phyloP scores from a whole-genome alignment of 306 rosid species.

The Vigna angularis region DNA sequence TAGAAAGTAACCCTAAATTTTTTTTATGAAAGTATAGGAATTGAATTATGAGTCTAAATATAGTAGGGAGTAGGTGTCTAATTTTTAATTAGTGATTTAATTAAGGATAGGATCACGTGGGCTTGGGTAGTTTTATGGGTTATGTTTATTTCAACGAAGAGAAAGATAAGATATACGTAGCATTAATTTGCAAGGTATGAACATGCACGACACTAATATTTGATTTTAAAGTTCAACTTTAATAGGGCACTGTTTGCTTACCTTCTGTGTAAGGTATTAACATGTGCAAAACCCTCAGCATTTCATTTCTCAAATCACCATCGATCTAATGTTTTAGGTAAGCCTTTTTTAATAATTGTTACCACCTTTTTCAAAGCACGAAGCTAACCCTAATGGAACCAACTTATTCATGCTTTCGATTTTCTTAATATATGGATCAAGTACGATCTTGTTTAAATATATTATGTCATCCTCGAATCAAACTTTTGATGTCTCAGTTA shows the following conservation, averaged over 20 bases:
- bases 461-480: no score
- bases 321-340: no score
- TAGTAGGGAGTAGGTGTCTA: background rate
- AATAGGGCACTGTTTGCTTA: conserved; percentile 32
- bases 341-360: no score
- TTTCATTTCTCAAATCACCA: background rate
- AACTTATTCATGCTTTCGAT: no score
- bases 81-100: background rate
- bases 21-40: background rate
- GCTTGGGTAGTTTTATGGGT: background rate
- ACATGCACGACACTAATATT: background rate
- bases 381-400: no score
- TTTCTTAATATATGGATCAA: no score
- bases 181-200: conserved; percentile 26
- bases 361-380: no score
- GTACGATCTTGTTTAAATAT: no score
- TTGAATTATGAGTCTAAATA: conserved; percentile 32
- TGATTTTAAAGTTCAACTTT: background rate
- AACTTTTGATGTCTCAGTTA: no score
- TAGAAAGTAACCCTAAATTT: background rate
- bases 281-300: background rate
- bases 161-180: background rate
- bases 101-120: background rate
- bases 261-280: conserved; percentile 36
- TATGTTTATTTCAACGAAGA: conserved; percentile 1